Conservation (phyloP, 306 rosid genomes). For the Vigna reflexopilosa region DNA sequence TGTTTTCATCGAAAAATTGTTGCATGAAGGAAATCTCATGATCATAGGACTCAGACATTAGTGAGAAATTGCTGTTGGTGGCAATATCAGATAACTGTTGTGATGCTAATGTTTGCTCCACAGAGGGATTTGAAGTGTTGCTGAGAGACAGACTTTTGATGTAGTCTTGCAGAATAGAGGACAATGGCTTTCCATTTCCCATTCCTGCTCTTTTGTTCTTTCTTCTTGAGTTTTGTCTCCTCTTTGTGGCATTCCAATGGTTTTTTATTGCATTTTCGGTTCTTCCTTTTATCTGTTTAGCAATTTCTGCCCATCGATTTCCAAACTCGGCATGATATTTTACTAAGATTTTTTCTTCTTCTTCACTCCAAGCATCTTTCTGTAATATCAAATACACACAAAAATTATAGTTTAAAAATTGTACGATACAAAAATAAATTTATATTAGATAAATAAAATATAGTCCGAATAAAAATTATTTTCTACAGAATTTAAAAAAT, state of each 20-base stretch:
- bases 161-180: constrained; percentile 80
- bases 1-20: constrained; percentile 49
- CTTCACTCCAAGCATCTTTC: constrained; percentile 88
- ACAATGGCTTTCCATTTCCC: constrained; percentile 58
- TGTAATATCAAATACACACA: constrained; percentile 24
- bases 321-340: constrained; percentile 72
- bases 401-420: background rate
- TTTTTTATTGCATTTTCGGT: constrained; percentile 90
- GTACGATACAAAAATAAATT: background rate
- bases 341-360: constrained; percentile 75
- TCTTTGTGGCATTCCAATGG: constrained; percentile 94
- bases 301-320: constrained; percentile 91
- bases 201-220: constrained; percentile 59
- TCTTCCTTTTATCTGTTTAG: constrained; percentile 75
- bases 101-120: background rate
- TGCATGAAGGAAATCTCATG: constrained; percentile 80
- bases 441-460: too few species aligned
- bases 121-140: background rate
- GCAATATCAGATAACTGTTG: constrained; percentile 48
- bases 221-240: constrained; percentile 83
- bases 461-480: too few species aligned
- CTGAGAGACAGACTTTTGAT: constrained; percentile 47
- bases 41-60: constrained; percentile 48
- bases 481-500: too few species aligned
- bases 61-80: constrained; percentile 33